Evolutionary conservation across 768 basidiomycete genomes (phyloP), one percentile per base, ranked within the genome.

Genomic region (Hebeloma cylindrosporum): DNA sequence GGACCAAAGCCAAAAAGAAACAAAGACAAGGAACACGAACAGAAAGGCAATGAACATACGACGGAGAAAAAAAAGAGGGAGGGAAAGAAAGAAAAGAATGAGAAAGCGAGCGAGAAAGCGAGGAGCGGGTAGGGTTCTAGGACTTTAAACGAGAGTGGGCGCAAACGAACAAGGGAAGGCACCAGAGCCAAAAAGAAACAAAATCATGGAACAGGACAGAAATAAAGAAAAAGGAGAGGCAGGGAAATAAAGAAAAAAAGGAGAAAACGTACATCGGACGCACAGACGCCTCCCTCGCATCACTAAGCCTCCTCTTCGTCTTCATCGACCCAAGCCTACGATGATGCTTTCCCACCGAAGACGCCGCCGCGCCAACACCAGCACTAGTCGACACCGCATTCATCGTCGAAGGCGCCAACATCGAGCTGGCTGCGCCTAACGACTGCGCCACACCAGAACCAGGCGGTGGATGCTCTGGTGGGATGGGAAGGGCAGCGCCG

Each of bases 231-330:
- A 50, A 55, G 44, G 47, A 50, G 20, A 40, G 43, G 39, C 40
- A 40, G 28, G 42, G 21, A 52, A 35, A 47, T 36, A 25, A 44
- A 25, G 25, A 30, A 38, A 18, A 7, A 35, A 40, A 30, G 21
- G 25, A 38, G 28, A 41, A 33, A 29, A 84, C 83, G 72, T 65
- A 90, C 86, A 79, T 78, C 40, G 85, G 85, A 39, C 88, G 73
- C 44, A 71, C 72, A 39, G 84, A 83, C 32, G 88, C 88, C 63
- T 89, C 88, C 37, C 84, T 72, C 18, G 87, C 88, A 62, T 90
- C 88, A 62, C 85, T 88, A 51, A 88, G 61, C 45, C 88, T 71
- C 54, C 88, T 75, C 59, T 80, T 79, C 18, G 78, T 72, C 64
- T 85, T 80, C 8, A 80, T 74, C 0, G 87, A 88, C 13, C 85